Percentiles rank a stretch among this genome's conserved stretches.
These are phyloP conservation scores for Penicillium brasilianum DNA, from an alignment of 2,329 filamentous ascomycete species.

Conservation along the genomic window DNA sequence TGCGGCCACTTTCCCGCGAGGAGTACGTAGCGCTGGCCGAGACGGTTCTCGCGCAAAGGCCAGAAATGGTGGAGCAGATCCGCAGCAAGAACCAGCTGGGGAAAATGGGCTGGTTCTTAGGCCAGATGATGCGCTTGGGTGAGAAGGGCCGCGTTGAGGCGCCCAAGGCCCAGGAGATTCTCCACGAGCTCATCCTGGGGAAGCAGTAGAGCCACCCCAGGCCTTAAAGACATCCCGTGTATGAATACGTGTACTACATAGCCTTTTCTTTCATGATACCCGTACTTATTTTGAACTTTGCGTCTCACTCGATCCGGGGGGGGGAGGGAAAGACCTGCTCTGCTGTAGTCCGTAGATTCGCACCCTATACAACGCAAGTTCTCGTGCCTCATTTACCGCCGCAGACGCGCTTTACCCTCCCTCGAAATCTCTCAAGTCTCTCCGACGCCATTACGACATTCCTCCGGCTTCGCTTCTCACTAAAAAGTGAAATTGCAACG, in stretches of 20 bases:
- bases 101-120: constrained; percentile 72
- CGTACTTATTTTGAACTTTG: constrained; percentile 6
- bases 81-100: constrained; percentile 63
- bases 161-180: constrained; percentile 59
- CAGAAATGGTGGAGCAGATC: constrained; percentile 64
- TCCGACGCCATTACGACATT: constrained; percentile 20
- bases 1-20: constrained; percentile 59
- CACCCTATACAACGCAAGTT: neutral
- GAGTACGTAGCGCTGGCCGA: constrained; percentile 63
- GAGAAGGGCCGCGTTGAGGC: constrained; percentile 67
- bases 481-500: constrained; percentile 26
- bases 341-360: neutral
- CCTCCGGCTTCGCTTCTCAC: constrained; percentile 13
- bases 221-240: neutral
- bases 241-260: constrained; percentile 19
- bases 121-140: constrained; percentile 68
- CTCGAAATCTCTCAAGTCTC: constrained; percentile 4
- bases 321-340: neutral
- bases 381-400: constrained; percentile 5
- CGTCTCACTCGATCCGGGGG: neutral
- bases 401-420: constrained; percentile 9
- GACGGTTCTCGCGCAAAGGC: constrained; percentile 59
- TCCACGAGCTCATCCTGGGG: constrained; percentile 55
- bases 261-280: constrained; percentile 32
- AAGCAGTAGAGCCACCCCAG: constrained; percentile 9